phyloP scores from a whole-genome alignment of 345 rosid species.

The Microthlaspi erraticum region DNA sequence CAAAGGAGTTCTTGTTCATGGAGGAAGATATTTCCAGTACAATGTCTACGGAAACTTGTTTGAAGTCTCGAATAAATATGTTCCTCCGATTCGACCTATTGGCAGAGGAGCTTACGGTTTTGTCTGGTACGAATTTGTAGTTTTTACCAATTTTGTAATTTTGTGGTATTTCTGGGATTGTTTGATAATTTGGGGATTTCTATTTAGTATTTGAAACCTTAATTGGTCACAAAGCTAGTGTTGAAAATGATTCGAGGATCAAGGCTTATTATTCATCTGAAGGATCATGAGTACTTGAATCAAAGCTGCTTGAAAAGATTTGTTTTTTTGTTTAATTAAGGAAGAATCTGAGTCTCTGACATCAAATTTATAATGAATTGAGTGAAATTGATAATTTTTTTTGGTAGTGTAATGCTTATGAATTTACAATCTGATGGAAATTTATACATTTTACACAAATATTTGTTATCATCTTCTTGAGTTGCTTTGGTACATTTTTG shows the following conservation, averaged over 20 bases:
- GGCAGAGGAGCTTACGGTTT: constrained; percentile 68
- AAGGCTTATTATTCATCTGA: background rate
- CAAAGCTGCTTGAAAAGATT: background rate
- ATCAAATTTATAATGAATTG: too few relatives aligned
- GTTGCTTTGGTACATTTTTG: background rate
- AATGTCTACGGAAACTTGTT: constrained; percentile 60
- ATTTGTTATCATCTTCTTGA: background rate
- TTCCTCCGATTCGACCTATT: constrained; percentile 59
- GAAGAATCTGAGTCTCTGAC: too few relatives aligned
- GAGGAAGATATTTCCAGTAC: constrained; percentile 56
- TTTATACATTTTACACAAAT: background rate
- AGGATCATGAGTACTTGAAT: background rate
- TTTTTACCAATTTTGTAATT: background rate
- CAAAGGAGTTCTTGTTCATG: constrained; percentile 44
- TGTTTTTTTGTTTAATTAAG: too few relatives aligned
- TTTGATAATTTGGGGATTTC: constrained; percentile 14
- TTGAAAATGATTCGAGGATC: too few relatives aligned
- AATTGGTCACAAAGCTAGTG: background rate
- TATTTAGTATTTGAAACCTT: background rate
- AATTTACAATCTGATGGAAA: background rate
- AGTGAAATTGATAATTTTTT: too few relatives aligned
- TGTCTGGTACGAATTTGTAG: constrained; percentile 51
- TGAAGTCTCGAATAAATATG: constrained; percentile 60
- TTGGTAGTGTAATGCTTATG: background rate
- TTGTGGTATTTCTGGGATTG: background rate